phyloP scores from a whole-genome alignment of 176 grass and related monocot genomes.

The Oropetium thomaeum region DNA sequence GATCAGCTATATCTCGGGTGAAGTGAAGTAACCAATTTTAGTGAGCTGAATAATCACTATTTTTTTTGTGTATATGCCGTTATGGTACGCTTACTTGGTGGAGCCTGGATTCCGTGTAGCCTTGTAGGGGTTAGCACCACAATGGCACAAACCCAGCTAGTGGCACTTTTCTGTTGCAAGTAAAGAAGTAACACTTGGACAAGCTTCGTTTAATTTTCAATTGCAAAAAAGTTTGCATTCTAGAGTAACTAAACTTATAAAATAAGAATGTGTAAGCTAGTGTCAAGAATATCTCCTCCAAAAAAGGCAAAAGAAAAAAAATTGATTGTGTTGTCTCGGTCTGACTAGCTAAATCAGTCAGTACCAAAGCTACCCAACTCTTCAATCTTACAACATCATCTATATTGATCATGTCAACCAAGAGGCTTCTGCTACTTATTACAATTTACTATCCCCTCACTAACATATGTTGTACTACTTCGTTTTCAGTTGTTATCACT shows the following conservation, averaged over 20 bases:
- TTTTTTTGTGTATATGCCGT: neutral
- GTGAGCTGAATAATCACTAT: neutral
- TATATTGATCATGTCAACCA: neutral
- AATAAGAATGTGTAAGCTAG: slow-evolving; percentile 13
- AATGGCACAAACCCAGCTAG: neutral
- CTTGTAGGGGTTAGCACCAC: neutral
- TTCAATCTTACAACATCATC: slow-evolving; percentile 10
- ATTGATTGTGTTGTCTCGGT: slow-evolving; percentile 9
- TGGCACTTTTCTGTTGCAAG: neutral
- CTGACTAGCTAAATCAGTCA: slow-evolving; percentile 13
- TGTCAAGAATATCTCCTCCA: neutral
- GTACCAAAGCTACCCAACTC: neutral
- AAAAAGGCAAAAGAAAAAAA: neutral
- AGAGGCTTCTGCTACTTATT: neutral
- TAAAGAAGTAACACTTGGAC: neutral
- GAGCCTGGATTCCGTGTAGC: neutral
- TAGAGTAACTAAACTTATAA: slow-evolving; percentile 5
- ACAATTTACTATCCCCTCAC: neutral
- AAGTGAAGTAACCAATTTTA: neutral
- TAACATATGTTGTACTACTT: slow-evolving; percentile 6
- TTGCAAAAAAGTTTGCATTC: neutral
- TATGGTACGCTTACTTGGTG: neutral
- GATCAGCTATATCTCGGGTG: neutral
- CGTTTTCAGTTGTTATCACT: too few relatives aligned
- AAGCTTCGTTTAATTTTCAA: neutral